phyloP scores from a whole-genome alignment of 805 yeast species.

The Pichia manshurica region DNA sequence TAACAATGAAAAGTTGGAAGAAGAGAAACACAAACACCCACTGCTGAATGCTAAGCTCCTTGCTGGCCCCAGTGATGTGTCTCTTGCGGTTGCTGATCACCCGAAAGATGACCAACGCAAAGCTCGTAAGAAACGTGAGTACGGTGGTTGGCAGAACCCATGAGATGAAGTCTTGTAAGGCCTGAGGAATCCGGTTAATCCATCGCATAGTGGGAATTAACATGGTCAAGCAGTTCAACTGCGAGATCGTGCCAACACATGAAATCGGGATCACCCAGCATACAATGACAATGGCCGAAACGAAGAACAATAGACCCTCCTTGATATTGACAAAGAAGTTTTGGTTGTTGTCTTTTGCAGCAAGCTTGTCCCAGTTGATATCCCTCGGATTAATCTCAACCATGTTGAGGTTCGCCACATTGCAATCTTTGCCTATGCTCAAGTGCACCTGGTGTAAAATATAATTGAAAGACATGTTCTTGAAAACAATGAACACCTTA shows the following conservation, averaged over 20 bases:
- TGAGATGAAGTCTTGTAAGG: constrained; percentile 47
- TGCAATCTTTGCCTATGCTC: constrained; percentile 39
- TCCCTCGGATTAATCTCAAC: constrained; percentile 60
- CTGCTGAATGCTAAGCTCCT: constrained; percentile 65
- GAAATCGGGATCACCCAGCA: constrained; percentile 82
- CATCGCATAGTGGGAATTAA: constrained; percentile 56
- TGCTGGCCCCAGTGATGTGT: constrained; percentile 51
- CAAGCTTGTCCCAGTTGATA: constrained; percentile 60
- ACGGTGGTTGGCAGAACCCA: constrained; percentile 64
- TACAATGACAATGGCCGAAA: constrained; percentile 45
- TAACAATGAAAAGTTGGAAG: constrained; percentile 78
- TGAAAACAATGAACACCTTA: constrained; percentile 60
- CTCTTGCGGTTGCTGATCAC: constrained; percentile 51
- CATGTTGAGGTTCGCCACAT: constrained; percentile 38
- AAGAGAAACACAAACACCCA: constrained; percentile 77
- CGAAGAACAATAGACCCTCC: constrained; percentile 38
- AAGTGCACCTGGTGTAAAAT: constrained; percentile 59
- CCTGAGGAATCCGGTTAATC: constrained; percentile 49
- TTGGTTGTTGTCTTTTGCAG: constrained; percentile 33
- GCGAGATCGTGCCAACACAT: constrained; percentile 68
- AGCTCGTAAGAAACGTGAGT: constrained; percentile 55
- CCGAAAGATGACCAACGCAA: constrained; percentile 55
- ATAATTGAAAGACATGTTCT: constrained; percentile 50
- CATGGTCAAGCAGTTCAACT: constrained; percentile 57
- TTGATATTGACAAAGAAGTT: constrained; percentile 35